A percentile compares a stretch with the other conserved stretches of the same genome.
phyloP scores from a whole-genome alignment of 495 filamentous ascomycete species.

The Trypethelium eluteriae region DNA sequence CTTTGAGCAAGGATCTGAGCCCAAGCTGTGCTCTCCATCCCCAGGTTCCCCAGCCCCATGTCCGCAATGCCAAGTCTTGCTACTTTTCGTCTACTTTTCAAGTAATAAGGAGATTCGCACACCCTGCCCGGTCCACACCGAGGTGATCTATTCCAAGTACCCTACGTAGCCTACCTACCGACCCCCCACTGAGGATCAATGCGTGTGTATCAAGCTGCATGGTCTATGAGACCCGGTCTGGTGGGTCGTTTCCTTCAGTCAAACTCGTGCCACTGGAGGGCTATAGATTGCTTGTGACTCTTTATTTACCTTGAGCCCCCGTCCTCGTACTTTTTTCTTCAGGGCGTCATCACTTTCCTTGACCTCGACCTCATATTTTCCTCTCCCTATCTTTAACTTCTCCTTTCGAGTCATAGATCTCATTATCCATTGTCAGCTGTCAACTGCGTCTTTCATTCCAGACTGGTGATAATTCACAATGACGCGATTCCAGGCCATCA shows the following conservation, averaged over 20 bases:
- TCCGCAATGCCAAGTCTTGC: neutral
- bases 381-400: neutral
- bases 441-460: neutral
- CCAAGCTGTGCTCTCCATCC: neutral
- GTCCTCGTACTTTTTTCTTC: neutral
- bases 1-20: neutral
- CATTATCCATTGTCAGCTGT: neutral
- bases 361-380: neutral
- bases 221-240: neutral
- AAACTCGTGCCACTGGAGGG: neutral
- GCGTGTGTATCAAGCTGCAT: neutral
- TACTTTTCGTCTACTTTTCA: neutral
- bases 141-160: neutral
- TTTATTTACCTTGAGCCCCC: neutral
- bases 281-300: neutral
- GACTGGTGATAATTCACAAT: neutral
- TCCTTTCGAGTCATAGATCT: neutral
- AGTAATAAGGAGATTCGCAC: neutral
- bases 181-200: neutral
- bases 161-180: neutral
- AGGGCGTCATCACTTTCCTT: neutral
- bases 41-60: neutral
- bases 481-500: neutral
- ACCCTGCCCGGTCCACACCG: neutral
- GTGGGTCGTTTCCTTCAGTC: neutral